Conservation (phyloP, 306 rosid genomes). For the Ziziphus jujuba region DNA sequence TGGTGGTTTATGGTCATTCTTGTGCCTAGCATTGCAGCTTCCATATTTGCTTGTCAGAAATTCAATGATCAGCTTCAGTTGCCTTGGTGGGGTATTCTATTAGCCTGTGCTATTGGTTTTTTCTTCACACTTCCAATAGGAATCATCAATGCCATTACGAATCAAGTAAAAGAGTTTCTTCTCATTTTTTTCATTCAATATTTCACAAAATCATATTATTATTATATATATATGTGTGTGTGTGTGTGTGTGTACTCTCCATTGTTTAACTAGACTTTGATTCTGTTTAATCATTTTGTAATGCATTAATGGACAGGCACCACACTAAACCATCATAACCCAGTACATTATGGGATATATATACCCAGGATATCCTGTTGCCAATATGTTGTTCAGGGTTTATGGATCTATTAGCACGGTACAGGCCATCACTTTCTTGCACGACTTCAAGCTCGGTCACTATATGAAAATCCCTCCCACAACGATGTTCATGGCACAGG, state of each 20-base stretch:
- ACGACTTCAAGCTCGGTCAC: constrained; percentile 94
- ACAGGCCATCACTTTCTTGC: constrained; percentile 77
- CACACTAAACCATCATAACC: constrained; percentile 79
- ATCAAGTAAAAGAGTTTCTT: constrained; percentile 78
- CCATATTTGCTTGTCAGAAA: constrained; percentile 64
- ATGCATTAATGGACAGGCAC: constrained; percentile 42
- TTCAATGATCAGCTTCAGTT: constrained; percentile 76
- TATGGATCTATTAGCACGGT: constrained; percentile 90
- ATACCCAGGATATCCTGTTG: constrained; percentile 94
- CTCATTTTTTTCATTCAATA: too few relatives aligned
- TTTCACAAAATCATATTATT: not conserved
- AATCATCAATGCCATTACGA: constrained; percentile 84
- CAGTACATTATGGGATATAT: constrained; percentile 86
- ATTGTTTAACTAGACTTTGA: too few relatives aligned
- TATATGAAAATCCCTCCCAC: constrained; percentile 97
- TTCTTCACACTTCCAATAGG: constrained; percentile 93
- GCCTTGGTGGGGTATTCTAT: constrained; percentile 96
- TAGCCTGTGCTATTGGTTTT: constrained; percentile 77
- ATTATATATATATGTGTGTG: too few relatives aligned
- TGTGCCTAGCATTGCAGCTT: constrained; percentile 45
- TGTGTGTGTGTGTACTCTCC: too few relatives aligned
- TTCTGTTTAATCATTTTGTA: not conserved
- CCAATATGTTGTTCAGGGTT: constrained; percentile 92
- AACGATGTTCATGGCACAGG: constrained; percentile 98
- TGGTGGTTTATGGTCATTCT: constrained; percentile 87